phyloP scores from a whole-genome alignment of 108 stramenopile species.

The Cyclotella kingstonii region DNA sequence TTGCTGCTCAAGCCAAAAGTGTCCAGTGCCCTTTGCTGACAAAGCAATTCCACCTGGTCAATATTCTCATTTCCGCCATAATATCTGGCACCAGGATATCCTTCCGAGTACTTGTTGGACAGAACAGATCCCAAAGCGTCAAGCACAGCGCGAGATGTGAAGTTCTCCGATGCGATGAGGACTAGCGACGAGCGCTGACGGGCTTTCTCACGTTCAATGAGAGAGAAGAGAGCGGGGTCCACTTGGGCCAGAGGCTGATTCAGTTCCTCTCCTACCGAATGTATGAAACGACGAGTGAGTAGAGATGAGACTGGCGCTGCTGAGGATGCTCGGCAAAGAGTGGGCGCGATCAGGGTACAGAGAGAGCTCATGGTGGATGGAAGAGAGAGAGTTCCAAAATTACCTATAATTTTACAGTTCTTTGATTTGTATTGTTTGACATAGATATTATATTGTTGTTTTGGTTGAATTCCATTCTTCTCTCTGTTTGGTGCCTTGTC shows the following conservation, averaged over 20 bases:
- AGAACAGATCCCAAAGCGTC: constrained; percentile 97
- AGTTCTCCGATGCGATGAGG: constrained; percentile 95
- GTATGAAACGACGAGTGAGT: constrained; percentile 4
- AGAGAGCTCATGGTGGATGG: constrained; percentile 33
- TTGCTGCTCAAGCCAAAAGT: constrained; percentile 92
- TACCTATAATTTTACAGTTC: no score
- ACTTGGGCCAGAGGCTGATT: constrained; percentile 84
- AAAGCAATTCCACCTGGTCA: constrained; percentile 95
- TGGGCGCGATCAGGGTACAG: constrained; percentile 35
- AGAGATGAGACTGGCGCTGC: constrained; percentile 7
- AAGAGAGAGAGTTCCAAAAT: no score
- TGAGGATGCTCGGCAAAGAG: constrained; percentile 38
- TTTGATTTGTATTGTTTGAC: no score
- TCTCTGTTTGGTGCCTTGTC: no score
- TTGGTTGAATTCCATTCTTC: no score
- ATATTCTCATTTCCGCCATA: constrained; percentile 98
- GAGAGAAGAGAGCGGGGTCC: constrained; percentile 88
- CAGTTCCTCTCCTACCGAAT: constrained; percentile 58
- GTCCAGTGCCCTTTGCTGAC: constrained; percentile 95
- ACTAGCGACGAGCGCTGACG: constrained; percentile 90
- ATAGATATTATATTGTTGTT: no score
- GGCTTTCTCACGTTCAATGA: constrained; percentile 95
- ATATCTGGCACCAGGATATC: constrained; percentile 94
- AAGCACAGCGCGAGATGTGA: constrained; percentile 93
- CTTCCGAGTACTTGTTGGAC: constrained; percentile 96